A percentile compares a stretch with the other conserved stretches of the same genome.
Conservation (phyloP, 768 basidiomycete genomes). For the Trametes punicea region DNA sequence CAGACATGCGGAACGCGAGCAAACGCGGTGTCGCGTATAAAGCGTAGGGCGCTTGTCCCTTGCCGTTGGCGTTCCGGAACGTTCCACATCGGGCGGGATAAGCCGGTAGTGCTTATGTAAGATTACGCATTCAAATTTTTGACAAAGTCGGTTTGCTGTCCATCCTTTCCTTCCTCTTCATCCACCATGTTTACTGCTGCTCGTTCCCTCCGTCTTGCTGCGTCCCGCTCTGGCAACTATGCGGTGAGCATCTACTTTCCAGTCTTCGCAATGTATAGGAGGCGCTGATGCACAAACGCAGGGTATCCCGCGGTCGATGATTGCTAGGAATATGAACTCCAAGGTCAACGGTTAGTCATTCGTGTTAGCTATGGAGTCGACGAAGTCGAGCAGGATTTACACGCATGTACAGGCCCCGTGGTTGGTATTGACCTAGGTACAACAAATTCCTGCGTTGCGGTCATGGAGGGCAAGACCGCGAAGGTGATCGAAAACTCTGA, state of each 20-base stretch:
- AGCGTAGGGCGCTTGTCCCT: neutral
- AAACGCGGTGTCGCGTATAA: too few species aligned
- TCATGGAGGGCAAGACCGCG: slow-evolving; percentile 95
- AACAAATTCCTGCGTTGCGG: slow-evolving; percentile 86
- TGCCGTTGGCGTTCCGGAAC: slow-evolving; percentile 18
- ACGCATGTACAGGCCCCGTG: slow-evolving; percentile 60
- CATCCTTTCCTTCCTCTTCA: slow-evolving; percentile 41
- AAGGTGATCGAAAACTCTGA: slow-evolving; percentile 97
- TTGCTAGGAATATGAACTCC: slow-evolving; percentile 92
- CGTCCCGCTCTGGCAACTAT: slow-evolving; percentile 59
- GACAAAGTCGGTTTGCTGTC: slow-evolving; percentile 13
- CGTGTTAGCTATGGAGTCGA: neutral
- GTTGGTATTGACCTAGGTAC: slow-evolving; percentile 97
- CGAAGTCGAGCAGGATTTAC: neutral
- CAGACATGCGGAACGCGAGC: neutral
- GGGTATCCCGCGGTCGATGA: slow-evolving; percentile 66
- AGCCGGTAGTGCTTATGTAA: slow-evolving; percentile 19
- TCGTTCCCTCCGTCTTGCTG: slow-evolving; percentile 59
- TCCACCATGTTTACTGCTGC: slow-evolving; percentile 68
- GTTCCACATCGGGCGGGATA: slow-evolving; percentile 19
- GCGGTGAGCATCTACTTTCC: slow-evolving; percentile 40
- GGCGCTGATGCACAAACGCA: slow-evolving; percentile 28
- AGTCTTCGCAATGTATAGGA: neutral
- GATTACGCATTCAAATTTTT: slow-evolving; percentile 25
- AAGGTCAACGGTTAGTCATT: slow-evolving; percentile 78